Evolutionary conservation across 257 asterid species (phyloP).

Genomic region (Salvia hispanica): DNA sequence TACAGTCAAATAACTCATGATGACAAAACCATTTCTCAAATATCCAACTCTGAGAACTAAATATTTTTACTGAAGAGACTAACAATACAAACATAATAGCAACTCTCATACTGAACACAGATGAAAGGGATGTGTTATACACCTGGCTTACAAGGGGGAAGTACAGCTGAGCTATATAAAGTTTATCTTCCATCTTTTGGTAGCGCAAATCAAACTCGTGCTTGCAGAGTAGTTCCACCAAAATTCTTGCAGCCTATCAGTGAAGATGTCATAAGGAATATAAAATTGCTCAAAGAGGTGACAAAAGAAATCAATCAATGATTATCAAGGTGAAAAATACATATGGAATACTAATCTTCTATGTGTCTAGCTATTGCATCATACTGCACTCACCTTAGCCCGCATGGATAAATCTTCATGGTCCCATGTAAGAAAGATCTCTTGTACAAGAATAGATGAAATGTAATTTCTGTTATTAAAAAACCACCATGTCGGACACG

Average conservation of each 20-base stretch:
- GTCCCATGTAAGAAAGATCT: constrained; percentile 98
- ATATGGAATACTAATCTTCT: constrained; percentile 21
- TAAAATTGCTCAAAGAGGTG: constrained; percentile 25
- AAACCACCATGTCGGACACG: constrained; percentile 29
- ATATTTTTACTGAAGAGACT: constrained; percentile 1
- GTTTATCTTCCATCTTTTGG: constrained; percentile 97
- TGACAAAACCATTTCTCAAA: constrained; percentile 19
- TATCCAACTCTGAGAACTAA: constrained; percentile 18
- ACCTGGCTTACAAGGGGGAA: constrained; percentile 99
- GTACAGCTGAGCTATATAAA: constrained; percentile 93
- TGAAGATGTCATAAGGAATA: constrained; percentile 23
- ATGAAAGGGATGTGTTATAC: constrained; percentile 22
- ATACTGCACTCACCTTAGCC: constrained; percentile 67
- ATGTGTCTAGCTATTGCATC: constrained; percentile 23
- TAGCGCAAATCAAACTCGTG: constrained; percentile 95
- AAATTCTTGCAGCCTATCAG: constrained; percentile 82
- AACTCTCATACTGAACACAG: constrained; percentile 20
- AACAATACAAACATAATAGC: constrained; percentile 10
- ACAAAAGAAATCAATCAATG: constrained; percentile 1
- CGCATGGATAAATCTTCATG: constrained; percentile 96
- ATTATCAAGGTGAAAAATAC: constrained; percentile 19
- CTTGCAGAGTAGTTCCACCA: constrained; percentile 94
- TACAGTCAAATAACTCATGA: constrained; percentile 7
- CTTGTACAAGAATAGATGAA: constrained; percentile 93
- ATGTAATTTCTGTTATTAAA: constrained; percentile 75